phyloP scores from a whole-genome alignment of 441 rosid species.

The Eruca vesicaria region DNA sequence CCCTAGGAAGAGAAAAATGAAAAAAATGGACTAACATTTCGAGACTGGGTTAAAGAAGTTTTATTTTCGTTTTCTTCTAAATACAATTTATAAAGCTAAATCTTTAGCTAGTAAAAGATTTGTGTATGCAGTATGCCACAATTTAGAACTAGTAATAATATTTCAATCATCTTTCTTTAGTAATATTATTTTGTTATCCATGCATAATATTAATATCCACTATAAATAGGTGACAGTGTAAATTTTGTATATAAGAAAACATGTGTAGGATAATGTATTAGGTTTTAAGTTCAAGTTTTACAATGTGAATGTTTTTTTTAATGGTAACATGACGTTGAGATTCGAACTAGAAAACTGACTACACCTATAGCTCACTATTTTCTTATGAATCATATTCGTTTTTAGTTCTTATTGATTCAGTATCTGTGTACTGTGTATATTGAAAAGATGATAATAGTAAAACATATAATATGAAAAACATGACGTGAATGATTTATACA shows the following conservation, averaged over 20 bases:
- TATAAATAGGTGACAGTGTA: background rate
- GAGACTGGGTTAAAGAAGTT: background rate
- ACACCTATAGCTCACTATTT: background rate
- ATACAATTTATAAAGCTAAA: background rate
- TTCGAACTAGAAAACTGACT: constrained; percentile 10
- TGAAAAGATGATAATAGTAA: background rate
- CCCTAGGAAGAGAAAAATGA: background rate
- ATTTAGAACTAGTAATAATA: background rate
- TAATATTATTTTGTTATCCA: background rate
- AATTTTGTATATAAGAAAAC: background rate
- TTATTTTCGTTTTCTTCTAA: background rate
- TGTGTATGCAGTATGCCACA: background rate
- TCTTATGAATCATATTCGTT: background rate
- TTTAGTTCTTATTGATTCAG: background rate
- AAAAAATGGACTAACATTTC: background rate
- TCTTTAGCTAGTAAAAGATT: background rate
- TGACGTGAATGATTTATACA: background rate
- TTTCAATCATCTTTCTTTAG: background rate
- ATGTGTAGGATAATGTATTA: background rate
- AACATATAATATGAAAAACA: background rate
- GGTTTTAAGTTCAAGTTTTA: background rate
- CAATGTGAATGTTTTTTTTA: background rate
- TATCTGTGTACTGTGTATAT: background rate
- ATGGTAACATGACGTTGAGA: background rate
- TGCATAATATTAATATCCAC: background rate